Evolutionary conservation across 1,284 basidiomycete species (phyloP).

Genomic region (Acaromyces ingoldii): DNA sequence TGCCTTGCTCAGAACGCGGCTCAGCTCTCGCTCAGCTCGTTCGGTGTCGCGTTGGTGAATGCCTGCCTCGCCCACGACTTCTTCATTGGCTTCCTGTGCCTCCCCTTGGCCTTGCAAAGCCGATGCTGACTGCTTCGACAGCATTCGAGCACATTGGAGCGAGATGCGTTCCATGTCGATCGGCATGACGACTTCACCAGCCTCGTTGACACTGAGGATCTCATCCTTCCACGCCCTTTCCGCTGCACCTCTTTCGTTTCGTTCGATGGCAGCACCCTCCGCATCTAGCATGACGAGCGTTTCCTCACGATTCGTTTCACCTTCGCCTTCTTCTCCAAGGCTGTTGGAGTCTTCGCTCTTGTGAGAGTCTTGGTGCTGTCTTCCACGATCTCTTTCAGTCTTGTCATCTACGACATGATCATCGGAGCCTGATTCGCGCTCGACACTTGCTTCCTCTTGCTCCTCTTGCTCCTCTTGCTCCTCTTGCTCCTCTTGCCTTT

Average conservation of each 20-base stretch:
- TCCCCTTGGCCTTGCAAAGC: neutral
- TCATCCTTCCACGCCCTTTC: constrained; percentile 15
- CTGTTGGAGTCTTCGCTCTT: too few relatives aligned
- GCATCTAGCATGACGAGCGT: too few relatives aligned
- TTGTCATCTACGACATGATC: too few relatives aligned
- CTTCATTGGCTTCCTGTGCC: constrained; percentile 9
- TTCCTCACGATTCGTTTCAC: constrained; percentile 19
- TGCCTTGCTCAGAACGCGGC: constrained; percentile 77
- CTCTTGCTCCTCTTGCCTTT: constrained; percentile 12
- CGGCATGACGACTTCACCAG: constrained; percentile 2
- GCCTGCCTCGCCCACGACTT: constrained; percentile 55
- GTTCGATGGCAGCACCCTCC: constrained; percentile 6
- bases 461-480: constrained; percentile 26
- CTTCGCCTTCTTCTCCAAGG: constrained; percentile 15
- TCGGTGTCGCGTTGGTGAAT: constrained; percentile 60
- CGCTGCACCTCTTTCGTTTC: constrained; percentile 36
- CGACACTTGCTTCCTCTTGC: neutral
- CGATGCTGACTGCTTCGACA: too few relatives aligned
- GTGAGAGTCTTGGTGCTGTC: too few relatives aligned
- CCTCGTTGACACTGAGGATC: constrained; percentile 19
- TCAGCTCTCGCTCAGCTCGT: constrained; percentile 67
- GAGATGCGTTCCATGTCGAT: too few relatives aligned
- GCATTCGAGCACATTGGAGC: too few relatives aligned
- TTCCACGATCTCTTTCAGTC: too few relatives aligned
- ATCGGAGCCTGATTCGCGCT: neutral